Percentiles rank a stretch among this genome's conserved stretches.
Conservation (phyloP, 208 protist species). For the Crithidia brevicula region DNA sequence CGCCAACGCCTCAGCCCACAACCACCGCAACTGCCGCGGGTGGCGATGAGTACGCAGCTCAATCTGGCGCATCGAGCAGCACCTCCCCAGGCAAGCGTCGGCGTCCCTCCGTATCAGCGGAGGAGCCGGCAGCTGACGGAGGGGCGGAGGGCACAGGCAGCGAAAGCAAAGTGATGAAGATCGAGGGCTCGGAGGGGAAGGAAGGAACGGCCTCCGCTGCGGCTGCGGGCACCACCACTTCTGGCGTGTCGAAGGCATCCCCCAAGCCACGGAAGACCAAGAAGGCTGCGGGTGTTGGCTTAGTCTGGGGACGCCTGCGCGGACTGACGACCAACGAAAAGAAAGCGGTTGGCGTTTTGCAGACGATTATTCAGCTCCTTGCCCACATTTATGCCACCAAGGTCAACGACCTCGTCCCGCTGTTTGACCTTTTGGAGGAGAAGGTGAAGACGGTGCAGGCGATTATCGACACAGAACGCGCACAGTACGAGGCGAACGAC, state of each 20-base stretch:
- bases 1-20: neutral
- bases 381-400: conserved; percentile 74
- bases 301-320: conserved; percentile 63
- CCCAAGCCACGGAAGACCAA: neutral
- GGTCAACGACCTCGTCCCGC: conserved; percentile 76
- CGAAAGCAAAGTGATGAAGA: conserved; percentile 9
- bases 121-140: neutral
- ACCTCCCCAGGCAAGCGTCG: neutral
- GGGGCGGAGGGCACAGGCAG: neutral
- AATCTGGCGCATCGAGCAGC: no score
- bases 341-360: conserved; percentile 63
- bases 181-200: neutral
- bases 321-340: conserved; percentile 68
- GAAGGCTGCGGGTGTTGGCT: neutral
- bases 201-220: neutral
- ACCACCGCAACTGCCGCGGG: neutral
- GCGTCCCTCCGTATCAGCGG: neutral
- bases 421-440: conserved; percentile 72
- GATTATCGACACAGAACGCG: conserved; percentile 67
- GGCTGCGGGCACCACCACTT: neutral
- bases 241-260: neutral
- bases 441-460: conserved; percentile 42
- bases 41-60: no score
- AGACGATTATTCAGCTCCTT: conserved; percentile 77
- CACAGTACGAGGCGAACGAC: conserved; percentile 45